A percentile compares a stretch with the other conserved stretches of the same genome.
Evolutionary conservation across 2,329 filamentous ascomycete species (phyloP).

Genomic region (Colletotrichum tamarilloi): DNA sequence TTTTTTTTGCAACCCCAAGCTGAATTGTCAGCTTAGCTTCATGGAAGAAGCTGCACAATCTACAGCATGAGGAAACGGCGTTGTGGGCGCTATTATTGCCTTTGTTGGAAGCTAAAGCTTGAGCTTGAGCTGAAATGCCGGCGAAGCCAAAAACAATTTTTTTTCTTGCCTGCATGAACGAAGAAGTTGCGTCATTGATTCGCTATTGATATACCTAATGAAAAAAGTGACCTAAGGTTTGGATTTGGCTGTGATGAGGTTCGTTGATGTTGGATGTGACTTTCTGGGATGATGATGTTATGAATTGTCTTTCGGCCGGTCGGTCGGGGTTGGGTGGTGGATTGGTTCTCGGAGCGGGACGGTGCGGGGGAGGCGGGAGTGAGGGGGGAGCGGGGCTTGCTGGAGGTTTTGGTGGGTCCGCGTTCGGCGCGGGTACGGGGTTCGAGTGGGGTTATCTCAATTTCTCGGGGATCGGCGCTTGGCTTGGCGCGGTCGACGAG

Average conservation of each 20-base stretch:
- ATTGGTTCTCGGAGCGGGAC: background rate
- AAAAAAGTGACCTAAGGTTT: too few relatives aligned
- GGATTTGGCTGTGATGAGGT: too few relatives aligned
- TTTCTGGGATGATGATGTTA: too few relatives aligned
- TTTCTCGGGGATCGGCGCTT: background rate
- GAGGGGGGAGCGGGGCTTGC: background rate
- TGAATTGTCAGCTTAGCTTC: background rate
- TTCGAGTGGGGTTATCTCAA: too few relatives aligned
- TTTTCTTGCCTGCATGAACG: background rate
- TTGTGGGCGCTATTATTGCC: slow-evolving; percentile 1
- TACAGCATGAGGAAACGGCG: slow-evolving; percentile 27
- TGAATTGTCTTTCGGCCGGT: too few relatives aligned
- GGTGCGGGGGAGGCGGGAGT: background rate
- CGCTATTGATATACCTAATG: too few relatives aligned
- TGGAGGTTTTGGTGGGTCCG: too few relatives aligned
- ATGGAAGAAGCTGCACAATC: background rate
- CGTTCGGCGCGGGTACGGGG: too few relatives aligned
- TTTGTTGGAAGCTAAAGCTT: background rate
- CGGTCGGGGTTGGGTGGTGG: background rate
- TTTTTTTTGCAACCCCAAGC: background rate
- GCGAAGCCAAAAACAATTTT: background rate
- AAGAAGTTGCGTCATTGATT: background rate
- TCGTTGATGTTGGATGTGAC: too few relatives aligned
- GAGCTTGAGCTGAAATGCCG: background rate
- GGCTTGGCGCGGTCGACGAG: background rate